Conservation (phyloP, 1,284 basidiomycete species). For the Tilletia indica region DNA sequence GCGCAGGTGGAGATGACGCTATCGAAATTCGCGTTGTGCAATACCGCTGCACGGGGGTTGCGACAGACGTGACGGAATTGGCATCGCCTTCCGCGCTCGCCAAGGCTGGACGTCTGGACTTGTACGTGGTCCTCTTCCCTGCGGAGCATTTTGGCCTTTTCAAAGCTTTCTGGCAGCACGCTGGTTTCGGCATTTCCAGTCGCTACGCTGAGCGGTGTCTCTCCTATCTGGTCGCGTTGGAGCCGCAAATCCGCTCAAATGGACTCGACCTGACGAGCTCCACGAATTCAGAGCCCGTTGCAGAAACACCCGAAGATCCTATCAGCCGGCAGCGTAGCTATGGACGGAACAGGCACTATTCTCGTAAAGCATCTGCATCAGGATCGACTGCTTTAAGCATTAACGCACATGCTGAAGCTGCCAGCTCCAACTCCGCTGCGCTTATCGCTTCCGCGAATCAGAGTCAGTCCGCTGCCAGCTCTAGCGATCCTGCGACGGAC, state of each 20-base stretch:
- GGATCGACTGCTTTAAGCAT: background rate
- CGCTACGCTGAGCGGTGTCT: constrained; percentile 81
- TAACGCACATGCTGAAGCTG: background rate
- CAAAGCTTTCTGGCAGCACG: constrained; percentile 95
- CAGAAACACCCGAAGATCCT: background rate
- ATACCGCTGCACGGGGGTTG: constrained; percentile 16
- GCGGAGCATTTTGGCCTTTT: constrained; percentile 68
- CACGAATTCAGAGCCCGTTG: background rate
- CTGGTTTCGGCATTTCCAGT: constrained; percentile 83
- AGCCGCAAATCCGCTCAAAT: background rate
- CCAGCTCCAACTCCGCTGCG: background rate
- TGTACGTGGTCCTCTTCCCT: constrained; percentile 74
- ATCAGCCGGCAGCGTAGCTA: constrained; percentile 12
- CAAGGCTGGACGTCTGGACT: constrained; percentile 1
- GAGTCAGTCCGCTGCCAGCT: background rate
- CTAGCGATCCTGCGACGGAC: constrained; percentile 57
- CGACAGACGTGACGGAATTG: constrained; percentile 8
- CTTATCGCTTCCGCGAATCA: background rate
- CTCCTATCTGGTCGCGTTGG: constrained; percentile 62
- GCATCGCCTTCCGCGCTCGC: constrained; percentile 1
- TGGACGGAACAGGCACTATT: constrained; percentile 35
- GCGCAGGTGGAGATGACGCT: constrained; percentile 14
- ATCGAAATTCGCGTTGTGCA: constrained; percentile 20
- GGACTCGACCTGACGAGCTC: background rate
- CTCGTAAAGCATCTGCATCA: constrained; percentile 14